Base-by-base conservation (phyloP, 2,329 filamentous ascomycete genomes). In the Alternaria rosae region DNA sequence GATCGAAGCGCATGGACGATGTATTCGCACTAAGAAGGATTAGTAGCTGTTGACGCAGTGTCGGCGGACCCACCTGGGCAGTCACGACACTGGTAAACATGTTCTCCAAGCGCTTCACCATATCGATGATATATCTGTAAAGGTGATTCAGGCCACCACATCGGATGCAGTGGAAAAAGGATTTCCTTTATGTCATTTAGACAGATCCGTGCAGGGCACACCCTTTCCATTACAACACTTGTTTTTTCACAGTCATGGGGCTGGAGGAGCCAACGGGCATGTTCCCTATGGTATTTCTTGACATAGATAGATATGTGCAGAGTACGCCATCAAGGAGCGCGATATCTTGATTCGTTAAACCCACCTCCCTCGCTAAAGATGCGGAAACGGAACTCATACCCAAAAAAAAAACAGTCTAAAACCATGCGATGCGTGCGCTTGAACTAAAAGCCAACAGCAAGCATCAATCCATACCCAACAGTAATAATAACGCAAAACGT, bases 391-490 rank as follows among this genome's bases (percentile, higher is more conserved):
- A 13, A 13, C 10, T 7, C 20, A 5, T 3, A 5, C 12, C 20
- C 21, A 15, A 23, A 3, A 32, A 32, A 9, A 6, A 32, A 32
- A 15, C 17, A 50, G 8, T 50, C 47, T 23, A 50, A n/a, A 32
- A 50, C 28, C 3, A 35, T 20, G 17, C 28, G 12, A 11, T 50
- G 17, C 38, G 10, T 8, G 5, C 13, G 9, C 9, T 3, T 12
- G 6, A 3, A 21, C 5, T 82, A 91, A 54, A 93, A 84, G 1
- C 89, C 89, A 11, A 87, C 89, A 52, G 93, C 84, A 67, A 90
- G 85, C 93, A 98, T 97, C 67, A 96, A 84, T 2, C 90, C 93
- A 80, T 97, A 99, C 0, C 95, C 96, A 43, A 99, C 82, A 0
- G 93, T 94, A 26, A 98, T 86, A 43, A 97, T 90, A 10, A 99